phyloP scores from a whole-genome alignment of 352 stramenopile genomes.

The Globisporangium iwayamae region DNA sequence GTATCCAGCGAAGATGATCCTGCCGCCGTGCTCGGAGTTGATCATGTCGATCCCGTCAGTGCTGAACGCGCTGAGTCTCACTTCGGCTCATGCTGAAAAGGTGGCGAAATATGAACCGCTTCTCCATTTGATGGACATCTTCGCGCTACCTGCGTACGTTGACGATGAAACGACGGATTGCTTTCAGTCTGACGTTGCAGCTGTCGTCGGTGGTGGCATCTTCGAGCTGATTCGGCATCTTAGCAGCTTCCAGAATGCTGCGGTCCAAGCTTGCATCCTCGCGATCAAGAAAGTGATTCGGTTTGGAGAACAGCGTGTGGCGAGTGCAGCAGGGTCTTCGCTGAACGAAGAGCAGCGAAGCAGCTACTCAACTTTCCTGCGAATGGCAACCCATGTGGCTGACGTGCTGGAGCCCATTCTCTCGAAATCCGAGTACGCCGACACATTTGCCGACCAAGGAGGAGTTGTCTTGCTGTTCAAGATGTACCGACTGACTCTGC shows the following conservation, averaged over 20 bases:
- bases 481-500: slow-evolving; percentile 88
- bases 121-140: slow-evolving; percentile 88
- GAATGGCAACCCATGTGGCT: slow-evolving; percentile 77
- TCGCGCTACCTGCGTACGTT: slow-evolving; percentile 89
- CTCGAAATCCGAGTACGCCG: slow-evolving; percentile 91
- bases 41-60: slow-evolving; percentile 94
- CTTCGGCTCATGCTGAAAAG: slow-evolving; percentile 87
- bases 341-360: not conserved
- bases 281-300: slow-evolving; percentile 90
- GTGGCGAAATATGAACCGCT: slow-evolving; percentile 90
- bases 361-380: slow-evolving; percentile 40
- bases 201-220: slow-evolving; percentile 91
- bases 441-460: slow-evolving; percentile 88
- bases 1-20: slow-evolving; percentile 41
- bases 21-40: slow-evolving; percentile 89
- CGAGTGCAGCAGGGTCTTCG: not conserved
- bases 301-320: slow-evolving; percentile 56
- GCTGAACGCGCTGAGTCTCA: slow-evolving; percentile 91
- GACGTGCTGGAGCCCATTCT: slow-evolving; percentile 95
- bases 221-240: slow-evolving; percentile 97
- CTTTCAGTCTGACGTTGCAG: slow-evolving; percentile 91
- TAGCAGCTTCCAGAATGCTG: slow-evolving; percentile 76
- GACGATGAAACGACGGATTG: slow-evolving; percentile 79
- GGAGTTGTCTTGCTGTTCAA: slow-evolving; percentile 88
- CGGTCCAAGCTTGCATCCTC: slow-evolving; percentile 87